Evolutionary conservation across 2,329 filamentous ascomycete species (phyloP), one percentile per base, ranked within the genome.

Genomic region (Aspergillus sergii): DNA sequence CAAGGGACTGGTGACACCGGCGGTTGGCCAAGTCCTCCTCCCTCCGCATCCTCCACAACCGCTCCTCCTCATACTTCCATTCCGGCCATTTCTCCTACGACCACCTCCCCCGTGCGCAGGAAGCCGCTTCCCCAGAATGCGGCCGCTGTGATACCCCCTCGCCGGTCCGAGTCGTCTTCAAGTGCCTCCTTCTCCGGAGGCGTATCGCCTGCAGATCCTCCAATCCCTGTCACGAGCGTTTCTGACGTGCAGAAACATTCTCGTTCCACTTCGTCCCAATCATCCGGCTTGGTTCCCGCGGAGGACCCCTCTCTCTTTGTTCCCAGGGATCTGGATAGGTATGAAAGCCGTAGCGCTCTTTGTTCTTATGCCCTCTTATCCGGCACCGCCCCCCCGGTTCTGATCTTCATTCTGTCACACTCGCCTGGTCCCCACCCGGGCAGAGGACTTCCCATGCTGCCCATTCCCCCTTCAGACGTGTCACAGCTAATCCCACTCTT

Each of bases 121-220:
- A 86, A 86, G 73, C 84, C 85, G 69, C 75, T 87, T 65, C 85
- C 85, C 65, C 75, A 79, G 64, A 81, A 80, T 76, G 78, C 79
- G 65, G 82, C 83, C 58, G 80, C 83, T 66, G 76, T 81, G 64
- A 71, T 64, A 58, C 45, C 59, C 51, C 59, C 64, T 50, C 60
- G 62, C 63, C 56, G 50, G 59, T 63, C 72, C 48, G 65, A 62
- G 57, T 66, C 64, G 62, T 65, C 66, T 32, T 68, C 70, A 59
- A 57, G 59, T 69, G 59, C 68, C 66, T 69, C 71, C 68, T 58
- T 69, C 66, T 57, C 61, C 69, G 67, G 66, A 63, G 64, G 66
- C 72, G 66, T 73, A 64, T 66, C 68, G 39, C 60, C 64, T 34
- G 64, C 62, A 43, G 62, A 66, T 54, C 63, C 60, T 51, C 58